Conservation (phyloP, 2,329 filamentous ascomycete species). For the Aspergillus cejpii region DNA sequence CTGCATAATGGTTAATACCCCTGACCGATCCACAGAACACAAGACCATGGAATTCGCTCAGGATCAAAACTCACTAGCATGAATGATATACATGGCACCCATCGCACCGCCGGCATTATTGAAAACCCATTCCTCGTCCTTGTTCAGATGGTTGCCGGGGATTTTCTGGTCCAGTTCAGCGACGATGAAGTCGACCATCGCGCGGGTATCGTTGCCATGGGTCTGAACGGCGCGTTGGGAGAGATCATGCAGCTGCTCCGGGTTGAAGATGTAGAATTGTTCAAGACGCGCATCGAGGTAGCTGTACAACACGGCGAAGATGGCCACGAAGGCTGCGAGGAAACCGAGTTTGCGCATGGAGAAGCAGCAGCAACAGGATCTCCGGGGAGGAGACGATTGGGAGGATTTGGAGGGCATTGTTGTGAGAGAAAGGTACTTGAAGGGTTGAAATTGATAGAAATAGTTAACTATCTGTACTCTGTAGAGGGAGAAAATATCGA, state of each 20-base stretch:
- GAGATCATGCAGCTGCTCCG: slow-evolving; percentile 61
- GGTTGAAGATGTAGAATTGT: slow-evolving; percentile 67
- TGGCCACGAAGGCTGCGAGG: slow-evolving; percentile 31
- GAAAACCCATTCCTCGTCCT: slow-evolving; percentile 77
- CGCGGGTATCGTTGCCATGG: slow-evolving; percentile 68
- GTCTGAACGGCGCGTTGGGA: slow-evolving; percentile 57
- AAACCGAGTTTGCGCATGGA: slow-evolving; percentile 28
- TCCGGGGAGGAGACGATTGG: slow-evolving; percentile 3
- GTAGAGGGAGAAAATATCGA: background rate
- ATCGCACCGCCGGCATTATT: slow-evolving; percentile 89
- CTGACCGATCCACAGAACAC: no score
- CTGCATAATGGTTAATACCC: slow-evolving; percentile 13
- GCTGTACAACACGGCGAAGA: slow-evolving; percentile 33
- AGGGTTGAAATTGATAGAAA: slow-evolving; percentile 5
- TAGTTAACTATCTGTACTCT: no score
- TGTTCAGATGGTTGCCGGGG: slow-evolving; percentile 52
- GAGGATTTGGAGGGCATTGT: slow-evolving; percentile 22
- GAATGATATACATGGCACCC: slow-evolving; percentile 86
- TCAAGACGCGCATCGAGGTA: slow-evolving; percentile 36
- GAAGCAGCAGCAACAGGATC: slow-evolving; percentile 21
- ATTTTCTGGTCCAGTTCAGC: slow-evolving; percentile 54
- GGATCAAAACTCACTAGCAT: slow-evolving; percentile 57
- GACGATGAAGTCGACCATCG: slow-evolving; percentile 64
- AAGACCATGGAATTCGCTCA: no score
- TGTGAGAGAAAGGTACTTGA: slow-evolving; percentile 3